Base-by-base conservation (phyloP, 2,329 filamentous ascomycete species). In the Tympanopsis confertula region DNA sequence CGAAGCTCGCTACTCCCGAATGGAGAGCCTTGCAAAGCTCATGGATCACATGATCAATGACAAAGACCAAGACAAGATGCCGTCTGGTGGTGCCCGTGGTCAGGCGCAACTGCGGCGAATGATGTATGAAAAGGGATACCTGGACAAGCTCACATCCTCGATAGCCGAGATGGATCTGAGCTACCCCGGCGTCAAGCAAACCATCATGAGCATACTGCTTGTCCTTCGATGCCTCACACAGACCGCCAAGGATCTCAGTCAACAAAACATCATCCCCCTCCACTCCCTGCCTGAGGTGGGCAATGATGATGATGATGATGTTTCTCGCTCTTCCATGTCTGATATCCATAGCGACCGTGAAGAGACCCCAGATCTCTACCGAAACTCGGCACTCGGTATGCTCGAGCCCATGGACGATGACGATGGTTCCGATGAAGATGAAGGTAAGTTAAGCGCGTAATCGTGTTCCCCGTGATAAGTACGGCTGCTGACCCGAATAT, bases 91-190 rank as follows among this genome's bases (percentile, higher is more conserved):
- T 33, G 53, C 57, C 18, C 65, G 68, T 32, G 88, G 87, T 5
- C 82, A 88, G 44, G 79, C 82, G 49, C 87, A 94, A 52, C 73
- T 98, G 47, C 82, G 86, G 22, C 86, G 87, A 47, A 78, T 95
- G 42, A 98, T 98, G 91, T 96, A 94, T 50, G 91, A 98, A 61
- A 98, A 96, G 63, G 88, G 93, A 39, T 94, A 91, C 55, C 80
- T 96, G 43, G 75, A 84, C 17, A 83, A 88, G 35, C 63, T 98
- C 41, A 96, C 91, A 2, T 76, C 80, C 10, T 94, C 93, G 1
- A 88, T 98, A 48, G 86, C 91, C 15, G 93, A 98, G 50, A 82
- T 98, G 41, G 91, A 95, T 54, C 74, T 98, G 42, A 94, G 93
- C 47, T 95, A 91, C 58, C 88, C 89, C 0, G 82, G 85, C 19